Evolutionary conservation across 2,329 filamentous ascomycete species (phyloP).

Genomic region (Clarireedia hainanense): DNA sequence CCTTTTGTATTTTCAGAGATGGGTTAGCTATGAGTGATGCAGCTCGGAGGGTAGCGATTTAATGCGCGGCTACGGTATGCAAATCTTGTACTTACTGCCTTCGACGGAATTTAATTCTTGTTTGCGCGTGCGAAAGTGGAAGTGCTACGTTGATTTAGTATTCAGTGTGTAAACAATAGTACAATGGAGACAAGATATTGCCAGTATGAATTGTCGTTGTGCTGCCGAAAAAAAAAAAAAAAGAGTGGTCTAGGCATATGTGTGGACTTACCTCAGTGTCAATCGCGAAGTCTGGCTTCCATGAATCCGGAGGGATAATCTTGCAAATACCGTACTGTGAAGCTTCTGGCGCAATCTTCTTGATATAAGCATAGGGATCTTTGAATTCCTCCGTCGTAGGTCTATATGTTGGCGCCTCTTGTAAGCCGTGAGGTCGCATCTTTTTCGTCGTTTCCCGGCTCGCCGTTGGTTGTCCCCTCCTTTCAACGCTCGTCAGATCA

Average conservation of each 20-base stretch:
- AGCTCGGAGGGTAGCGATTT: slow-evolving; percentile 1
- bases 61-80: not conserved
- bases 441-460: slow-evolving; percentile 70
- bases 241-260: not conserved
- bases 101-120: slow-evolving; percentile 97
- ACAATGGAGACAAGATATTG: not conserved
- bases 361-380: slow-evolving; percentile 88
- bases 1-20: slow-evolving; percentile 41
- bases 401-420: slow-evolving; percentile 83
- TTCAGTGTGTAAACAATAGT: not conserved
- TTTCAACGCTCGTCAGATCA: slow-evolving; percentile 84
- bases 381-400: slow-evolving; percentile 92
- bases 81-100: slow-evolving; percentile 62
- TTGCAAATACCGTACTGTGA: slow-evolving; percentile 88
- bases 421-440: slow-evolving; percentile 72
- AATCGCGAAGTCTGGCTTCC: slow-evolving; percentile 93
- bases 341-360: slow-evolving; percentile 82
- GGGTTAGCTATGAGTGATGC: slow-evolving; percentile 17
- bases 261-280: slow-evolving; percentile 72
- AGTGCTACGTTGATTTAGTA: slow-evolving; percentile 54
- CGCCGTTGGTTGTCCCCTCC: slow-evolving; percentile 73
- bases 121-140: slow-evolving; percentile 92
- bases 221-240: not conserved
- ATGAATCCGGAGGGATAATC: slow-evolving; percentile 85
- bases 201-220: not conserved